Conservation (phyloP, 148 eudicot species). For the Rhododendron kiyosumense region DNA sequence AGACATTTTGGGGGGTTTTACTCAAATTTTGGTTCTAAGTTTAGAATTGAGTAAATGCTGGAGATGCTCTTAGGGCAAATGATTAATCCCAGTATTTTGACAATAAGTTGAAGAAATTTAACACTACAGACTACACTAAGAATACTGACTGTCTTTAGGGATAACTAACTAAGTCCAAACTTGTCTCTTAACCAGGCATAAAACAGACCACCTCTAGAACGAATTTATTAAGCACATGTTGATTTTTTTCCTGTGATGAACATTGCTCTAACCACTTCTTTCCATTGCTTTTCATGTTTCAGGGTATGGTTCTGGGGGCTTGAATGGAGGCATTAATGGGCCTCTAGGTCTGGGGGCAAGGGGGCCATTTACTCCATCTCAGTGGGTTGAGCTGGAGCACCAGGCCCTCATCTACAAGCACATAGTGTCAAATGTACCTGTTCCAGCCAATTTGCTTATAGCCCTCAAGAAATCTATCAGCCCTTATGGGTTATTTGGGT, state of each 20-base stretch:
- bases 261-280: neutral
- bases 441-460: slow-evolving; percentile 69
- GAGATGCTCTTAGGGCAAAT: too few species aligned
- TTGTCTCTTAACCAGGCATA: neutral
- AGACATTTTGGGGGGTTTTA: too few species aligned
- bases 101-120: neutral
- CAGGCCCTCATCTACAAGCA: slow-evolving; percentile 89
- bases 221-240: neutral
- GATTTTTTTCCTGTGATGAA: neutral
- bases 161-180: neutral
- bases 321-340: slow-evolving; percentile 41
- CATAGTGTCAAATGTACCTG: slow-evolving; percentile 67
- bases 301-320: slow-evolving; percentile 42
- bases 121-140: neutral
- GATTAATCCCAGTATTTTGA: neutral
- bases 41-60: too few species aligned
- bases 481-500: slow-evolving; percentile 52
- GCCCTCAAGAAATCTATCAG: slow-evolving; percentile 59
- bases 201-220: neutral
- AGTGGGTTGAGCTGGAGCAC: slow-evolving; percentile 85
- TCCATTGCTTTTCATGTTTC: slow-evolving; percentile 4
- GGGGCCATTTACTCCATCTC: slow-evolving; percentile 82
- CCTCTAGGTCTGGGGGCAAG: slow-evolving; percentile 37
- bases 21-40: too few species aligned
- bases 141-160: neutral